Conservation (phyloP, 306 rosid species). For the Parietaria judaica region DNA sequence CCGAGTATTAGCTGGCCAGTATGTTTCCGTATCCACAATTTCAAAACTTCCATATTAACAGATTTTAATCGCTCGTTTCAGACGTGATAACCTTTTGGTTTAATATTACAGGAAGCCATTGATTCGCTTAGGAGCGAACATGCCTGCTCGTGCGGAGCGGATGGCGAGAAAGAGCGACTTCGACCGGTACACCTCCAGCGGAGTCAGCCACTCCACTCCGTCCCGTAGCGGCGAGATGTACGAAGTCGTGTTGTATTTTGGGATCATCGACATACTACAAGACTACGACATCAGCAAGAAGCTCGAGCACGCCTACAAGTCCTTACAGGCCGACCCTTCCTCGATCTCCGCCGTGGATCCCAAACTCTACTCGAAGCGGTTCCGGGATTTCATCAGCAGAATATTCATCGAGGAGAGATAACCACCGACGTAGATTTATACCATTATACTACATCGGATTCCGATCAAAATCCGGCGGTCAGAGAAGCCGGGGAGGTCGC, state of each 20-base stretch:
- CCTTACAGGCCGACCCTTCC: slow-evolving; percentile 72
- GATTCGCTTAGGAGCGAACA: slow-evolving; percentile 90
- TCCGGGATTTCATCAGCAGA: slow-evolving; percentile 82
- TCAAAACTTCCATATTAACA: neutral
- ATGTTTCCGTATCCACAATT: slow-evolving; percentile 20
- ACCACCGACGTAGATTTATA: too few relatives aligned
- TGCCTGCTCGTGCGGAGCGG: slow-evolving; percentile 94
- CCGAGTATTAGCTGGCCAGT: slow-evolving; percentile 85
- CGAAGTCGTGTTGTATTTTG: slow-evolving; percentile 77
- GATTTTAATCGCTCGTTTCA: neutral
- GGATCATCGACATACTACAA: slow-evolving; percentile 92
- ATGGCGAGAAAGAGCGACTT: slow-evolving; percentile 78
- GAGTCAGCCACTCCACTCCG: slow-evolving; percentile 58
- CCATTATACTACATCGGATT: slow-evolving; percentile 5
- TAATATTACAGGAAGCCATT: slow-evolving; percentile 53
- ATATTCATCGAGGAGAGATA: slow-evolving; percentile 76
- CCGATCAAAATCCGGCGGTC: slow-evolving; percentile 10
- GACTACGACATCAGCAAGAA: slow-evolving; percentile 93
- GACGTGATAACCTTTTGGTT: too few relatives aligned
- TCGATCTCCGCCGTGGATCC: slow-evolving; percentile 98
- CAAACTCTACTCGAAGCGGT: slow-evolving; percentile 84
- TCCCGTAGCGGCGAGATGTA: slow-evolving; percentile 56
- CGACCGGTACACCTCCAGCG: slow-evolving; percentile 63
- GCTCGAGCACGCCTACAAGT: slow-evolving; percentile 91
- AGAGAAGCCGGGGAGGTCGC: slow-evolving; percentile 1